A percentile compares a stretch with the other conserved stretches of the same genome.
phyloP scores from a whole-genome alignment of 2,329 filamentous ascomycete genomes.

The Fusarium circinatum region DNA sequence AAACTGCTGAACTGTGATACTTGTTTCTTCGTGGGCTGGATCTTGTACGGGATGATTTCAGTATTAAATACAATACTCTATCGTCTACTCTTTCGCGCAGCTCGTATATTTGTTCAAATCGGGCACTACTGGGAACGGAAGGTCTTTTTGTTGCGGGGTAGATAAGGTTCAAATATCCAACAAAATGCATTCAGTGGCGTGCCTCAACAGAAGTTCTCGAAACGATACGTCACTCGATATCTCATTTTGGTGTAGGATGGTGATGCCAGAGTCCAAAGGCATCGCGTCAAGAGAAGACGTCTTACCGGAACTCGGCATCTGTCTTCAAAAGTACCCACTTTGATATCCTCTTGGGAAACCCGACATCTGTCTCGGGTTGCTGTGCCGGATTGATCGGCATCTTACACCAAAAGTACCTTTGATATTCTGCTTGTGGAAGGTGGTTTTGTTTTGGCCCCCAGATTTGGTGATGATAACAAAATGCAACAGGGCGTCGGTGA shows the following conservation, averaged over 20 bases:
- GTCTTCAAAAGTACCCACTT: neutral
- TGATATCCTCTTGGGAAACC: neutral
- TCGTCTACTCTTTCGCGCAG: rapidly evolving
- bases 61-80: neutral
- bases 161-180: neutral
- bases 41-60: rapidly evolving
- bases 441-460: neutral
- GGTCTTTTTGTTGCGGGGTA: neutral
- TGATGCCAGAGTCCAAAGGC: neutral
- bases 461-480: neutral
- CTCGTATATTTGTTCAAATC: neutral
- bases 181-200: rapidly evolving
- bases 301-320: neutral
- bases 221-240: neutral
- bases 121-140: neutral
- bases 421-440: neutral
- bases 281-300: neutral
- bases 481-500: neutral
- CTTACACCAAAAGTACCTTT: neutral
- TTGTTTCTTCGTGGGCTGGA: neutral
- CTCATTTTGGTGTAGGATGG: neutral
- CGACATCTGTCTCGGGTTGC: neutral
- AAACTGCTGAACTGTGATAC: too few relatives aligned
- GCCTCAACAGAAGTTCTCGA: neutral
- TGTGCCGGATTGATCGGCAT: neutral